Conservation (phyloP, 2,329 filamentous ascomycete genomes). For the Lasiodiplodia sp. region DNA sequence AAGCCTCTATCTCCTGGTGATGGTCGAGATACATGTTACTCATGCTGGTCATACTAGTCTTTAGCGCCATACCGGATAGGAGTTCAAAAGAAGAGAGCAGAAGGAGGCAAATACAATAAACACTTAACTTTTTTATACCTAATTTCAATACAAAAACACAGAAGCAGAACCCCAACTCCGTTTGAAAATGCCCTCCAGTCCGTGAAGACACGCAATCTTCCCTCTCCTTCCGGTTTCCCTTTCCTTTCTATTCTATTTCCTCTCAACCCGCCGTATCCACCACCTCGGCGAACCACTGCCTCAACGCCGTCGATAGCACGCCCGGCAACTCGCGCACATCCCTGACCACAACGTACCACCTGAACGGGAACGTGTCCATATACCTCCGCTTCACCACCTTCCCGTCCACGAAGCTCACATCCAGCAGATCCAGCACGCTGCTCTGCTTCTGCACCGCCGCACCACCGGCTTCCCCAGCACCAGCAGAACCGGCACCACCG, state of each 20-base stretch:
- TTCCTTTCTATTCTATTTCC: not conserved
- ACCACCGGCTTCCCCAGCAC: slow-evolving; percentile 33
- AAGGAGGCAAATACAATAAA: too few relatives aligned
- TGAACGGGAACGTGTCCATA: slow-evolving; percentile 94
- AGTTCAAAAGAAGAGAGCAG: too few relatives aligned
- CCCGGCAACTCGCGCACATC: slow-evolving; percentile 89
- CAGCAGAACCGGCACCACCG: slow-evolving; percentile 22
- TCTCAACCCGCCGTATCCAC: slow-evolving; percentile 49
- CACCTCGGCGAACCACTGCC: slow-evolving; percentile 91
- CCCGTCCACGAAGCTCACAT: slow-evolving; percentile 79
- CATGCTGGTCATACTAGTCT: too few relatives aligned
- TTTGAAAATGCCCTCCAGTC: not conserved
- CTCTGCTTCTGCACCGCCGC: slow-evolving; percentile 55
- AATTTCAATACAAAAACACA: too few relatives aligned
- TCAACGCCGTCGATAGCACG: slow-evolving; percentile 84
- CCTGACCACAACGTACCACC: slow-evolving; percentile 94
- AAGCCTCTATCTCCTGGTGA: too few relatives aligned
- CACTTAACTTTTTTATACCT: too few relatives aligned
- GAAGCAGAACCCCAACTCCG: too few relatives aligned
- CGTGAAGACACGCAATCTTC: not conserved
- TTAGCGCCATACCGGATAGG: too few relatives aligned
- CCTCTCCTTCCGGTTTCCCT: not conserved
- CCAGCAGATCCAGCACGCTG: slow-evolving; percentile 86
- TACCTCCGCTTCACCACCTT: slow-evolving; percentile 86
- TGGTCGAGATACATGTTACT: too few relatives aligned